Conservation (phyloP, 345 rosid species). For the Noccaea caerulescens region DNA sequence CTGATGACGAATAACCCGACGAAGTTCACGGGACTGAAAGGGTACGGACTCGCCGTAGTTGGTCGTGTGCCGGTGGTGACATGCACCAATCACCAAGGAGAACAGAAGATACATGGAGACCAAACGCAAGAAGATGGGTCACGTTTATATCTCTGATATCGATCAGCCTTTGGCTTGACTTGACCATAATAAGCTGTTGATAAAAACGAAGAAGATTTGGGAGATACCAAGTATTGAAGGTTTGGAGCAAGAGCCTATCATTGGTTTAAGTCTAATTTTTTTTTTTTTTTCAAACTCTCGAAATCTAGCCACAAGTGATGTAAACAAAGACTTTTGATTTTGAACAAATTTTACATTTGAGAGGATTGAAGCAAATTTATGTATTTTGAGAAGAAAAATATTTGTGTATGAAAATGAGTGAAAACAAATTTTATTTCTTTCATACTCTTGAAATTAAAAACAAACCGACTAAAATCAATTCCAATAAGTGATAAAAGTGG, state of each 20-base stretch:
- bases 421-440: too few relatives aligned
- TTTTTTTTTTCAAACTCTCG: too few relatives aligned
- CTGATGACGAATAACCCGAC: slow-evolving; percentile 95
- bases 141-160: slow-evolving; percentile 75
- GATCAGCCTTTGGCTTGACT: slow-evolving; percentile 52
- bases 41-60: slow-evolving; percentile 81
- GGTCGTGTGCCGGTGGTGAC: slow-evolving; percentile 86
- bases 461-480: slow-evolving; percentile 39
- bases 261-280: too few relatives aligned
- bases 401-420: too few relatives aligned
- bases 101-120: slow-evolving; percentile 83
- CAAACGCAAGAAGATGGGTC: slow-evolving; percentile 86
- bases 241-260: too few relatives aligned
- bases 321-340: too few relatives aligned
- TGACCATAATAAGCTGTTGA: slow-evolving; percentile 22
- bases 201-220: background rate
- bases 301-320: too few relatives aligned
- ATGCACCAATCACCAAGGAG: slow-evolving; percentile 71
- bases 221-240: too few relatives aligned
- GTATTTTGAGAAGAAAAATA: too few relatives aligned
- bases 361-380: background rate
- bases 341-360: too few relatives aligned
- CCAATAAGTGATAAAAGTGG: background rate
- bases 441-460: background rate
- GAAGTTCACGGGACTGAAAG: slow-evolving; percentile 81